These are phyloP conservation scores for Prunus mume DNA, from an alignment of 306 rosid species.

Conservation along the genomic window DNA sequence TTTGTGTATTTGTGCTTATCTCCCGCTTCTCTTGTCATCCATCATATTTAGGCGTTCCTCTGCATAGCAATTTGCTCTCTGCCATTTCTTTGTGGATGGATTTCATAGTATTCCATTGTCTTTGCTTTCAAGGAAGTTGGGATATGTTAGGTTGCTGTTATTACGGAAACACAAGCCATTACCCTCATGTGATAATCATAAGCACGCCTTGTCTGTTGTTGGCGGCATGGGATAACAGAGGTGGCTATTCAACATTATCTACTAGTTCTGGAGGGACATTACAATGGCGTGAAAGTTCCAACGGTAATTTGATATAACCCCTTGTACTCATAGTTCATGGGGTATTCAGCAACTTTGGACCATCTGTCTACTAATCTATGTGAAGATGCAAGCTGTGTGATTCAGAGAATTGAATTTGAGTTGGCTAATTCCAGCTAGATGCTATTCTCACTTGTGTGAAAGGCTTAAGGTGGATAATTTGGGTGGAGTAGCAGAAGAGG, in stretches of 20 bases:
- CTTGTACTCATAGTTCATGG: not conserved
- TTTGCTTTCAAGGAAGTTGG: not conserved
- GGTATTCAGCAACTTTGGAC: not conserved
- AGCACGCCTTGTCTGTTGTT: not conserved
- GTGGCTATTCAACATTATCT: not conserved
- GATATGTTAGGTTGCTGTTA: not conserved
- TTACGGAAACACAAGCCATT: not conserved
- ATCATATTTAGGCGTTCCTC: not conserved
- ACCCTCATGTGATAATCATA: not conserved
- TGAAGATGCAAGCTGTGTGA: not conserved
- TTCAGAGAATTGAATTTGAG: not conserved
- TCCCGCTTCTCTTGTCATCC: not conserved
- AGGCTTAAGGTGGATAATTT: not conserved
- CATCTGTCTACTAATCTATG: not conserved
- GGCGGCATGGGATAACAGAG: not conserved
- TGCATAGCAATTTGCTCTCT: not conserved
- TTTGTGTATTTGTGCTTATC: not conserved
- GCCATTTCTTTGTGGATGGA: not conserved
- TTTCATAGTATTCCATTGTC: not conserved
- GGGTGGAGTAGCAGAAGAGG: not conserved
- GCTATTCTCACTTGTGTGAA: not conserved
- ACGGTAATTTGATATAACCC: not conserved
- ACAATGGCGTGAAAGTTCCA: not conserved
- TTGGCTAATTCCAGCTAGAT: not conserved
- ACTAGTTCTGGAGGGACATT: not conserved